Evolutionary conservation across 495 filamentous ascomycete species (phyloP), one percentile per base, ranked within the genome.

Genomic region (Penicillium coprophilum): DNA sequence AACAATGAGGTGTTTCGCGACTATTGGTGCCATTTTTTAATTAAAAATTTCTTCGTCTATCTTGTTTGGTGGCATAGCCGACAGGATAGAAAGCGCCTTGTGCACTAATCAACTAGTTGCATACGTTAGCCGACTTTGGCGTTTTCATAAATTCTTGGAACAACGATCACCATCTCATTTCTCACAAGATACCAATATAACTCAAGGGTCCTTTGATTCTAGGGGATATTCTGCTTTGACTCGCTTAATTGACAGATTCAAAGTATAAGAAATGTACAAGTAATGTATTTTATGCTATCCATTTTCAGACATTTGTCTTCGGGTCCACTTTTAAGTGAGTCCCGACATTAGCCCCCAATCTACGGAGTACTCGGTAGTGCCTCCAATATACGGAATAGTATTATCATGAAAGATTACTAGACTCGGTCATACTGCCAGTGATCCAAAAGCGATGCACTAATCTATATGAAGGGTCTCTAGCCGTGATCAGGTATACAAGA

Each of bases 31-130:
- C 7, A 27, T 27, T 5, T 27, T 27, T 27, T 27, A 27, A 27
- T 27, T 27, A 27, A 5, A 5, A 27, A 27, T 27, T 27, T 6
- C 24, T 27, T 27, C 0, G 24, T 27, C 4, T 27, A 27, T 27
- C 7, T 34, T 48, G 15, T 17, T 21, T 48, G 28, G 28, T 34
- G 27, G n/a, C 4, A 15, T 48, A 19, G 28, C 46, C 46, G 46
- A 48, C 5, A 12, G 15, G 7, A 12, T 21, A 20, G 20, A 19
- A 48, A 31, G 9, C n/a, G n/a, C 15, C 46, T 12, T 48, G 46
- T 27, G 27, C 46, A 20, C 46, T 48, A 48, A 34, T 11, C 7
- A 11, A 48, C 46, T 48, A 48, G 46, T 9, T 34, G 15, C 46
- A 48, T 48, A 21, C 13, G 24, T 27, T 27, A 27, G 24, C 24